phyloP scores from a whole-genome alignment of 768 basidiomycete genomes.

The Rhodotorula paludigena region DNA sequence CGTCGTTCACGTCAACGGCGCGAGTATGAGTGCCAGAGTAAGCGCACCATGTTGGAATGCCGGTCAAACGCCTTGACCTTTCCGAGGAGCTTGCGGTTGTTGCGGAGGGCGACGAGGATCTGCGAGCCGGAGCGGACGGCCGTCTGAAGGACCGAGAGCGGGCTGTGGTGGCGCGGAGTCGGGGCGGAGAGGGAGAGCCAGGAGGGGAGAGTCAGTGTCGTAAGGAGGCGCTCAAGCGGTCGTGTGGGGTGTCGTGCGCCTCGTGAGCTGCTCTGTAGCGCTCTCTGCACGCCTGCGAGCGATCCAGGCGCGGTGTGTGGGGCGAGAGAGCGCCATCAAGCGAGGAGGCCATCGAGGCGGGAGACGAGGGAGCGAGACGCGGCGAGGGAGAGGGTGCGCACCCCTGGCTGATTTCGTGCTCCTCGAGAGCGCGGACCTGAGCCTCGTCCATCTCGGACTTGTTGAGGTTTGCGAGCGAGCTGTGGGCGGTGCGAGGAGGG shows the following conservation, averaged over 20 bases:
- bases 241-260: no score
- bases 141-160: slow-evolving; percentile 90
- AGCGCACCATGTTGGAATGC: slow-evolving; percentile 91
- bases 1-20: neutral
- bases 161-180: slow-evolving; percentile 49
- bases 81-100: slow-evolving; percentile 85
- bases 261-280: no score
- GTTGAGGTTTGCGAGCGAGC: slow-evolving; percentile 24
- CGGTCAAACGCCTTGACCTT: slow-evolving; percentile 85
- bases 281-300: no score
- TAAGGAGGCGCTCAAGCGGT: neutral
- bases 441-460: slow-evolving; percentile 97
- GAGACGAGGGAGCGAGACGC: neutral
- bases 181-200: neutral
- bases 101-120: slow-evolving; percentile 91
- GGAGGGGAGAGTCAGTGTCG: neutral
- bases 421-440: slow-evolving; percentile 89
- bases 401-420: slow-evolving; percentile 94
- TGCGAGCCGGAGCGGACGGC: slow-evolving; percentile 96
- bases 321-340: no score
- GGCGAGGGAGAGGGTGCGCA: slow-evolving; percentile 18
- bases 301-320: no score
- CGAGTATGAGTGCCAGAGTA: neutral
- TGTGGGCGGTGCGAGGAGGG: neutral
- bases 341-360: no score